phyloP scores from a whole-genome alignment of 495 filamentous ascomycete genomes.

The Podospora appendiculata region DNA sequence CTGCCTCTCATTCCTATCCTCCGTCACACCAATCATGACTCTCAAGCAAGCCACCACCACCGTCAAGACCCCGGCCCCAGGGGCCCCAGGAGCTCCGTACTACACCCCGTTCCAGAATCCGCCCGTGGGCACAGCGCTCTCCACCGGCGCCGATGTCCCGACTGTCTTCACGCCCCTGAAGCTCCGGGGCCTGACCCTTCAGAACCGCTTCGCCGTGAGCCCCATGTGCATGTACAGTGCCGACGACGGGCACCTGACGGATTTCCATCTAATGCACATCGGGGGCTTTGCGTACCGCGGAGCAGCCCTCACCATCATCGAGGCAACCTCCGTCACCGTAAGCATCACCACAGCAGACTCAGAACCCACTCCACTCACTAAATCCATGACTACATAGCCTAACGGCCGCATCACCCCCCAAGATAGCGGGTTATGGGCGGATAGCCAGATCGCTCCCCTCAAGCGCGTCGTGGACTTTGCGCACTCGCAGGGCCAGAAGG shows the following conservation, averaged over 20 bases:
- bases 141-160: conserved; percentile 36
- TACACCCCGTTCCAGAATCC: conserved; percentile 53
- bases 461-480: conserved; percentile 53
- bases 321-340: conserved; percentile 55
- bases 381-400: conserved; percentile 10
- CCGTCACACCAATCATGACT: background rate
- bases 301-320: conserved; percentile 55
- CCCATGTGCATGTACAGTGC: conserved; percentile 69
- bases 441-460: conserved; percentile 58
- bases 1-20: background rate
- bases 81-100: conserved; percentile 33
- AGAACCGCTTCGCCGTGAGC: conserved; percentile 58
- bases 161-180: conserved; percentile 58
- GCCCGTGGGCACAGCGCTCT: conserved; percentile 45
- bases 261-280: conserved; percentile 61
- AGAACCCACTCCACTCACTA: no score
- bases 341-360: no score
- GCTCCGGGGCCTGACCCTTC: conserved; percentile 59
- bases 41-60: conserved; percentile 10
- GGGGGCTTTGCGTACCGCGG: conserved; percentile 58
- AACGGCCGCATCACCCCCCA: conserved; percentile 68
- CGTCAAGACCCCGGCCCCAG: no score
- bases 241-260: conserved; percentile 58
- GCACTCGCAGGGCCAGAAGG: conserved; percentile 56
- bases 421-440: conserved; percentile 62